Evolutionary conservation across 257 asterid genomes (phyloP), one percentile per base, ranked within the genome.

Genomic region (Anisodus tanguticus): DNA sequence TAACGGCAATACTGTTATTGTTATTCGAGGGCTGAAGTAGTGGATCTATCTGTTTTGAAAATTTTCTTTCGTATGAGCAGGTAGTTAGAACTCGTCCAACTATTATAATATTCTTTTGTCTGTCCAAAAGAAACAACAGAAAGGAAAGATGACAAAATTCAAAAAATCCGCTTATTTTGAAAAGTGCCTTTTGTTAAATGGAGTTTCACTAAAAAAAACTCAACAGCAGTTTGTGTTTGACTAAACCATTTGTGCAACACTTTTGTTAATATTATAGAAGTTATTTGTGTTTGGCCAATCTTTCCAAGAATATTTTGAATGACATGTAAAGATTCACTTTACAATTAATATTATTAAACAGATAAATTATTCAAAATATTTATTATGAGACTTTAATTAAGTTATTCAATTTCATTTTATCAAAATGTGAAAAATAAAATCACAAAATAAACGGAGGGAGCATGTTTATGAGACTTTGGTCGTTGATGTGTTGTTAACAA

Each of bases 241-340:
- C 35, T 31, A 31, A 31, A 31, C 2, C 10, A 59, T 59, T 59
- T 59, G 64, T 2, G 31, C 6, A 59, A 59, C 9, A 9, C 64
- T 59, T 59, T 59, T 59, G 63, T 57, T 57, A 57, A n/a, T 68
- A 68, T 68, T 68, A 19, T 69, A 69, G 77, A 39, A 69, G 77
- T 16, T 69, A 39, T 39, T 69, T 69, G 77, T 7, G 31, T 69
- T 69, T 69, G 77, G 8, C 31, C 31, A 69, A 69, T 69, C 77
- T 39, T 69, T 39, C 77, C 2, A 2, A 39, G 5, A 69, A 45
- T 16, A 39, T 16, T 22, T 68, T 67, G 39, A 7, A 51, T 70
- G 79, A 9, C 57, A 9, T 43, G 79, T n/a, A 43, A 70, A 70
- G 35, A n/a, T 43, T 70, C 57, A 16, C 79, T 70, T 70, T 9